Conservation (phyloP, 2,329 filamentous ascomycete genomes). For the Onygena corvina region DNA sequence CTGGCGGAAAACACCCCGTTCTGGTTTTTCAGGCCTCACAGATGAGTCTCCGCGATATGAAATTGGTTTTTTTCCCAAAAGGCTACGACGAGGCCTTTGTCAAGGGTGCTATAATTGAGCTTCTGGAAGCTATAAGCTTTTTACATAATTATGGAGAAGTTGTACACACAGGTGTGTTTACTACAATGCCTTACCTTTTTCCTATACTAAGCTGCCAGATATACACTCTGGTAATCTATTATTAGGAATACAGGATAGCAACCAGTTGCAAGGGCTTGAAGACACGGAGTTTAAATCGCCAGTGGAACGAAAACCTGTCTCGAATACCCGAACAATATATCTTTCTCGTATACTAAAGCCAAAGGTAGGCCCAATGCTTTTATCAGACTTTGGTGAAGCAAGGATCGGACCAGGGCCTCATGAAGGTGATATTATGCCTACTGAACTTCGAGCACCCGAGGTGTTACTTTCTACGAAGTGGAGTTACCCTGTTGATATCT, state of each 20-base stretch:
- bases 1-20: slow-evolving; percentile 20
- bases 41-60: slow-evolving; percentile 21
- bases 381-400: slow-evolving; percentile 28
- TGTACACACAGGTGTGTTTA: slow-evolving; percentile 22
- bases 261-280: slow-evolving; percentile 21
- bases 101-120: slow-evolving; percentile 17
- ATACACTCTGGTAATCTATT: slow-evolving; percentile 27
- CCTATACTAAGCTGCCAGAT: slow-evolving; percentile 19
- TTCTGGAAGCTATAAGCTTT: slow-evolving; percentile 24
- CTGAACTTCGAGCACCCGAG: slow-evolving; percentile 22
- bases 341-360: slow-evolving; percentile 14
- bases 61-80: slow-evolving; percentile 14
- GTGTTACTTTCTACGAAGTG: slow-evolving; percentile 20
- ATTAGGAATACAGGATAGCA: slow-evolving; percentile 21
- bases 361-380: not conserved
- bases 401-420: slow-evolving; percentile 23
- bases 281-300: slow-evolving; percentile 20
- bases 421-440: slow-evolving; percentile 35
- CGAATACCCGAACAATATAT: slow-evolving; percentile 24
- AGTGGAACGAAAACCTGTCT: slow-evolving; percentile 29
- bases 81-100: slow-evolving; percentile 19
- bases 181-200: not conserved
- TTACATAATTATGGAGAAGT: slow-evolving; percentile 21
- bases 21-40: slow-evolving; percentile 21
- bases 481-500: slow-evolving; percentile 23